A percentile compares a stretch with the other conserved stretches of the same genome.
Evolutionary conservation across 352 stramenopile species (phyloP).

Genomic region (Pythium vanterpoolii): DNA sequence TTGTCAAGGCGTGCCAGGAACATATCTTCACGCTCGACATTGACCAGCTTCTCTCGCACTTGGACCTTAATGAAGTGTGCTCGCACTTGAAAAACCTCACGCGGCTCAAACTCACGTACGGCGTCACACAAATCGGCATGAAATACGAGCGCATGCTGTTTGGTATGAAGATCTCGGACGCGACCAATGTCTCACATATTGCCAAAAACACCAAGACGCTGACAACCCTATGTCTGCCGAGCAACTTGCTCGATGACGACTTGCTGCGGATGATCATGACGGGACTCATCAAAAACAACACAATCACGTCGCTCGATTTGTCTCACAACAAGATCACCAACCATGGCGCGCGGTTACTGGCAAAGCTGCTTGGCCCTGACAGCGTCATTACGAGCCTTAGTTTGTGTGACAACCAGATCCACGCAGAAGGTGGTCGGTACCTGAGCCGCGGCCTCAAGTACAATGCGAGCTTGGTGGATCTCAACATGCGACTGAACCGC

Average conservation of each 20-base stretch:
- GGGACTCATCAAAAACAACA: constrained; percentile 89
- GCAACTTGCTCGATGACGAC: constrained; percentile 92
- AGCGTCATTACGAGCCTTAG: constrained; percentile 89
- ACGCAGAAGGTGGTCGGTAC: constrained; percentile 89
- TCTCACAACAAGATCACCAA: constrained; percentile 96
- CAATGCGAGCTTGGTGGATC: constrained; percentile 86
- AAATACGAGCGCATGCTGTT: constrained; percentile 94
- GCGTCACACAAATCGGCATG: constrained; percentile 91
- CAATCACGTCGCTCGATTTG: constrained; percentile 91
- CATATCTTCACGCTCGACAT: constrained; percentile 90
- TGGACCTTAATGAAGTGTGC: constrained; percentile 87
- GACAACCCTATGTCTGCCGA: constrained; percentile 85
- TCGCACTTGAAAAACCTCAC: constrained; percentile 87
- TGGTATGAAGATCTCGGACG: constrained; percentile 94
- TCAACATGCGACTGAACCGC: constrained; percentile 91
- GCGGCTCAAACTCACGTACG: constrained; percentile 81
- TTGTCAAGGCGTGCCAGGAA: constrained; percentile 78
- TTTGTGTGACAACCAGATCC: constrained; percentile 92
- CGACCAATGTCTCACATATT: constrained; percentile 84
- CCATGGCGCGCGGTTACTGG: constrained; percentile 86
- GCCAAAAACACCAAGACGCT: constrained; percentile 82
- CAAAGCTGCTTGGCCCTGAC: constrained; percentile 86
- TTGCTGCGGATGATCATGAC: constrained; percentile 93
- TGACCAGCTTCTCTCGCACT: constrained; percentile 84
- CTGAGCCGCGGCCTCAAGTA: constrained; percentile 88